Conservation (phyloP, 345 rosid species). For the Citrus unshiu region DNA sequence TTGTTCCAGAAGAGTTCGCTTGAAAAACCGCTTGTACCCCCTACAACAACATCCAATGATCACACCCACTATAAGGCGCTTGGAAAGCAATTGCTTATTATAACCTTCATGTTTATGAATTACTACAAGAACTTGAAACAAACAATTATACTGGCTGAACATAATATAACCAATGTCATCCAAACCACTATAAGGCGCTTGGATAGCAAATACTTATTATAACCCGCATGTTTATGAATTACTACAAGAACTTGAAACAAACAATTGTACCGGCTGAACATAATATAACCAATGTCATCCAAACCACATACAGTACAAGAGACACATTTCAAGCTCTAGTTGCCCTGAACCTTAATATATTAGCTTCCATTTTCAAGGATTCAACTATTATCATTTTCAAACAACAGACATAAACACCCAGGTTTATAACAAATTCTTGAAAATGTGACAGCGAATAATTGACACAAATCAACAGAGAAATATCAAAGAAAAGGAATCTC, state of each 20-base stretch:
- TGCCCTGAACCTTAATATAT: too few species aligned
- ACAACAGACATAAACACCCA: not conserved
- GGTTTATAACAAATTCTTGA: not conserved
- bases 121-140: not conserved
- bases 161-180: not conserved
- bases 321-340: not conserved
- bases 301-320: too few species aligned
- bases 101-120: not conserved
- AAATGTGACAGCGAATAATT: not conserved
- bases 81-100: not conserved
- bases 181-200: too few species aligned
- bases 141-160: not conserved
- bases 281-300: too few species aligned
- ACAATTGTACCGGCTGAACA: too few species aligned
- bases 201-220: too few species aligned
- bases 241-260: too few species aligned
- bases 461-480: not conserved
- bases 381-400: not conserved
- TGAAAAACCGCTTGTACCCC: constrained; percentile 68
- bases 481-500: constrained; percentile 5
- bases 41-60: constrained; percentile 31
- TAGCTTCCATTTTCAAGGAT: not conserved
- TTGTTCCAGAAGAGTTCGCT: constrained; percentile 40
- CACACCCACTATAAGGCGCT: not conserved
- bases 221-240: too few species aligned